These are phyloP conservation scores for Nakazawaea laoshanensis DNA, from an alignment of 805 yeast genomes.

Conservation along the genomic window DNA sequence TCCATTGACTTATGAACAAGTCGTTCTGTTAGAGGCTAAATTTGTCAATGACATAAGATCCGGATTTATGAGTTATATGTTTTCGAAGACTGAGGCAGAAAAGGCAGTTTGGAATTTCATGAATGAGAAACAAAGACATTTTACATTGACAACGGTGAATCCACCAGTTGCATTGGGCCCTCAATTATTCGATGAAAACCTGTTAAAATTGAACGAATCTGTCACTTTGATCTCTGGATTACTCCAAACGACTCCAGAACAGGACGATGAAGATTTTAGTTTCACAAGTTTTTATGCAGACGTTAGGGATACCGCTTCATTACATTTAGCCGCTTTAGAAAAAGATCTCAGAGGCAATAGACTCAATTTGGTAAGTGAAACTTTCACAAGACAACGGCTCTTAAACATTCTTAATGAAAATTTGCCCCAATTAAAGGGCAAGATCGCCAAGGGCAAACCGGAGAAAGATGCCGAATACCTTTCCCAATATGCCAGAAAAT, in stretches of 20 bases:
- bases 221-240: constrained; percentile 20
- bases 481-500: no score
- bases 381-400: no score
- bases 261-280: constrained; percentile 11
- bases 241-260: constrained; percentile 15
- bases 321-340: constrained; percentile 23
- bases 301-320: constrained; percentile 38
- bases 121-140: constrained; percentile 26
- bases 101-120: constrained; percentile 45
- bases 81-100: constrained; percentile 50
- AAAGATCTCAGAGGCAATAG: background rate
- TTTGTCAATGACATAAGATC: constrained; percentile 13
- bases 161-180: constrained; percentile 47
- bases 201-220: constrained; percentile 27
- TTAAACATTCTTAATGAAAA: no score
- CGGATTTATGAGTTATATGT: constrained; percentile 18
- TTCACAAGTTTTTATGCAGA: constrained; percentile 17
- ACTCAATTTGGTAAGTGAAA: no score
- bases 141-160: constrained; percentile 28
- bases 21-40: constrained; percentile 12
- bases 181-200: constrained; percentile 30
- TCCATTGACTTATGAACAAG: constrained; percentile 23
- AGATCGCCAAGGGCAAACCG: no score
- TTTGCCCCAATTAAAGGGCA: no score
- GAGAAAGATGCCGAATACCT: no score